These are phyloP conservation scores for Musa itinerans DNA, from an alignment of 176 grass and related monocot species.

Conservation along the genomic window DNA sequence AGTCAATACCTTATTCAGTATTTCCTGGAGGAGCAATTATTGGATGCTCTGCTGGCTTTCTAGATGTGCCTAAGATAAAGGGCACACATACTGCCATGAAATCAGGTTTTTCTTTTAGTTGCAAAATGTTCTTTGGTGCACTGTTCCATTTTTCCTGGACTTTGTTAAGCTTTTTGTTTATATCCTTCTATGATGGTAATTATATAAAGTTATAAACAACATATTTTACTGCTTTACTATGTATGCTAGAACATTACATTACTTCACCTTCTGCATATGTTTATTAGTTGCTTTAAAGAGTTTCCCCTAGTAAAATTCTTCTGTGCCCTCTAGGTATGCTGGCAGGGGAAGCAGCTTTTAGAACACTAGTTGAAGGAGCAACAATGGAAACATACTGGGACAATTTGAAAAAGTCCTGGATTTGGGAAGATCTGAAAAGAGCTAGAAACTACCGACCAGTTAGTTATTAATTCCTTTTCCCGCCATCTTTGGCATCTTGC, in stretches of 20 bases:
- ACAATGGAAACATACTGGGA: constrained; percentile 83
- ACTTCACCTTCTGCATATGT: not conserved
- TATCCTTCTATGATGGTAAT: not conserved
- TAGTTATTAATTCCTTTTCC: constrained; percentile 24
- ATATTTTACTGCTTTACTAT: not conserved
- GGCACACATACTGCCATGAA: constrained; percentile 98
- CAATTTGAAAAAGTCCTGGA: constrained; percentile 86
- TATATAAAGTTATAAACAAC: not conserved
- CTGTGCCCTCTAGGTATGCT: constrained; percentile 69
- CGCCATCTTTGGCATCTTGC: not conserved
- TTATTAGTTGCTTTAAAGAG: not conserved
- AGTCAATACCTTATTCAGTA: constrained; percentile 93
- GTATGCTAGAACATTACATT: not conserved
- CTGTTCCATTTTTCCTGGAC: not conserved
- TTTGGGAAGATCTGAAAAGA: constrained; percentile 91
- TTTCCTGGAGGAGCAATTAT: constrained; percentile 93
- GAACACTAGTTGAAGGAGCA: constrained; percentile 56
- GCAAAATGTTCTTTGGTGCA: not conserved
- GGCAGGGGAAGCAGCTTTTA: constrained; percentile 73
- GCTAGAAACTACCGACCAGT: constrained; percentile 90
- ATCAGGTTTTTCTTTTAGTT: constrained; percentile 48
- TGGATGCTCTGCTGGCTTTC: constrained; percentile 89
- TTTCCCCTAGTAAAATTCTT: not conserved
- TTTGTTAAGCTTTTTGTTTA: not conserved
- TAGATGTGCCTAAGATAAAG: constrained; percentile 99